Percentiles rank a stretch among this genome's conserved stretches.
phyloP scores from a whole-genome alignment of 2,329 filamentous ascomycete species.

The Aspergillus chevalieri region DNA sequence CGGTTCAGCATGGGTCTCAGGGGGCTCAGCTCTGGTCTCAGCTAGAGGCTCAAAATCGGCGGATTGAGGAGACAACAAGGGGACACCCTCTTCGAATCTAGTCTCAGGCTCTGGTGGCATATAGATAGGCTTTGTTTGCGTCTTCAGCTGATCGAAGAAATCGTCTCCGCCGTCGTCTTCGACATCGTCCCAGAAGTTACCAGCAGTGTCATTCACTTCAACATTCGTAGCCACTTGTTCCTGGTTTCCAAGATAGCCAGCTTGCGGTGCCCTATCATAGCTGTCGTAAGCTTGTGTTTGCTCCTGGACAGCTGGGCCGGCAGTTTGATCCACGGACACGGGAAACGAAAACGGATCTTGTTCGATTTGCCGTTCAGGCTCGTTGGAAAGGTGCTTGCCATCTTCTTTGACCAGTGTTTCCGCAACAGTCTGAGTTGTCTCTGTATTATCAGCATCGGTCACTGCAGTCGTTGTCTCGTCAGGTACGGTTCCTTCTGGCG shows the following conservation, averaged over 20 bases:
- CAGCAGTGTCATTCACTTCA: constrained; percentile 10
- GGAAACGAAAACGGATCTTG: neutral
- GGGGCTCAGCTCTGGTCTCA: constrained; percentile 18
- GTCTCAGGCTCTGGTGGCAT: constrained; percentile 43
- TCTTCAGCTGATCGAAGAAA: constrained; percentile 54
- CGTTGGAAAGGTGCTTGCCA: neutral
- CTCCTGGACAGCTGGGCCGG: neutral
- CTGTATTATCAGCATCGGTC: neutral
- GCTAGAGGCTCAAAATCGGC: constrained; percentile 10
- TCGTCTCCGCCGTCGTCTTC: constrained; percentile 47
- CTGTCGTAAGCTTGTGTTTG: neutral
- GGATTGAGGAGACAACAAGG: constrained; percentile 44
- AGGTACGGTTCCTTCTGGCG: neutral
- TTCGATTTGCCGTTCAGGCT: neutral
- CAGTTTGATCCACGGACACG: neutral
- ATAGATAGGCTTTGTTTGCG: constrained; percentile 35
- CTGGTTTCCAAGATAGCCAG: constrained; percentile 3
- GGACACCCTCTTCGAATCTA: constrained; percentile 65
- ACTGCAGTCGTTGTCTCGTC: neutral
- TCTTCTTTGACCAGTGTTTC: neutral
- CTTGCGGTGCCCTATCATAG: constrained; percentile 1
- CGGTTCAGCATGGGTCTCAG: constrained; percentile 13
- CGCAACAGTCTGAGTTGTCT: neutral
- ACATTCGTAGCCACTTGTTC: constrained; percentile 6
- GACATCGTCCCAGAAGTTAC: constrained; percentile 39